Evolutionary conservation across 148 eudicot species (phyloP).

Genomic region (Arctostaphylos glauca): DNA sequence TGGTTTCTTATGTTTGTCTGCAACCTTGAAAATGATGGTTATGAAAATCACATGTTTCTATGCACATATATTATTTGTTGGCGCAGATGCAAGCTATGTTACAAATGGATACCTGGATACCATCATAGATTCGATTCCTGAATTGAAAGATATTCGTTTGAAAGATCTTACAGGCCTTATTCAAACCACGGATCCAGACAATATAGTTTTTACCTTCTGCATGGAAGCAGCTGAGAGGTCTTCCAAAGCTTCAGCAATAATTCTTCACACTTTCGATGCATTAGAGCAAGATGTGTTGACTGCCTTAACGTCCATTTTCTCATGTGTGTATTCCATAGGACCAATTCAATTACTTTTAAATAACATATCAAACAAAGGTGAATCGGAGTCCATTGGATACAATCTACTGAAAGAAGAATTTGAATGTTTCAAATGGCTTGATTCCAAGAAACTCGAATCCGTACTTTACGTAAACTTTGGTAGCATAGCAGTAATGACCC

Average conservation of each 20-base stretch:
- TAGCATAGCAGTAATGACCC: neutral
- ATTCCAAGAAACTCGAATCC: slow-evolving; percentile 7
- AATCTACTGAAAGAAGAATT: slow-evolving; percentile 21
- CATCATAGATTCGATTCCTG: slow-evolving; percentile 18
- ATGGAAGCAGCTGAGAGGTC: slow-evolving; percentile 20
- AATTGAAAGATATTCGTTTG: slow-evolving; percentile 13
- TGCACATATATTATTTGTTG: neutral
- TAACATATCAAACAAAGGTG: neutral
- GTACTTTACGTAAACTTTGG: slow-evolving; percentile 17
- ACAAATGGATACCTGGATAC: slow-evolving; percentile 13
- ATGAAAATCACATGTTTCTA: neutral
- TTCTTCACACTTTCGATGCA: slow-evolving; percentile 13
- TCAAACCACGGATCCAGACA: slow-evolving; percentile 8
- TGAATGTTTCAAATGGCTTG: slow-evolving; percentile 13
- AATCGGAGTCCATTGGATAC: slow-evolving; percentile 15
- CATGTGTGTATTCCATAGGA: slow-evolving; percentile 9
- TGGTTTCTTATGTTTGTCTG: too few species aligned
- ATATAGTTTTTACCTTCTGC: slow-evolving; percentile 1
- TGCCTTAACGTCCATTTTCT: slow-evolving; percentile 11
- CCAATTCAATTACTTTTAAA: neutral
- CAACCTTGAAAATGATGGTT: too few species aligned
- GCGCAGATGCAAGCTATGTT: slow-evolving; percentile 15
- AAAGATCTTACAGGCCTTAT: slow-evolving; percentile 18
- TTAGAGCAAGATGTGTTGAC: slow-evolving; percentile 16
- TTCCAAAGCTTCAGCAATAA: slow-evolving; percentile 11